Conservation (phyloP, 148 eudicot genomes). For the Cornus florida region DNA sequence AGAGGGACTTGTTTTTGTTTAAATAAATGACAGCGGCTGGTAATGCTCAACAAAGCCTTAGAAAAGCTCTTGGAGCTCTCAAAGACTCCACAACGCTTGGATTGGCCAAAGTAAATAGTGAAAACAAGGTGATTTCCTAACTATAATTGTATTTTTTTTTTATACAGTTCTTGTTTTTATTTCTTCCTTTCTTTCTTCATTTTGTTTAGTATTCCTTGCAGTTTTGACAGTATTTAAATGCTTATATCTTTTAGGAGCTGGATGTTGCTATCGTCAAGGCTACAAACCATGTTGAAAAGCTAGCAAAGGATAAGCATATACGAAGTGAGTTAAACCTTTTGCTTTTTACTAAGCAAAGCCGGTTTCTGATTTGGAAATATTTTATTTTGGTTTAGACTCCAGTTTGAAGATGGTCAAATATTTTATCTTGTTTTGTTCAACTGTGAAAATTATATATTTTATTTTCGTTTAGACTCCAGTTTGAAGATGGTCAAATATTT, state of each 20-base stretch:
- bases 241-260: constrained; percentile 20
- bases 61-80: constrained; percentile 33
- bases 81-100: constrained; percentile 37
- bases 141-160: not conserved
- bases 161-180: no score
- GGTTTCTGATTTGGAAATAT: no score
- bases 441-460: no score
- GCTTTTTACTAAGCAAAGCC: not conserved
- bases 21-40: constrained; percentile 19
- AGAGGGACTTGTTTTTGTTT: not conserved
- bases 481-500: no score
- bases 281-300: constrained; percentile 33
- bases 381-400: no score
- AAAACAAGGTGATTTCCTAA: constrained; percentile 19
- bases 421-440: no score
- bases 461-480: no score
- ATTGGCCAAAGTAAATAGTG: constrained; percentile 35
- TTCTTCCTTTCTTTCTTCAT: no score
- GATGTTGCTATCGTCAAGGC: constrained; percentile 37
- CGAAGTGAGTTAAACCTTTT: constrained; percentile 23
- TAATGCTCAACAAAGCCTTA: constrained; percentile 16
- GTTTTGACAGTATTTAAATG: not conserved
- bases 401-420: no score
- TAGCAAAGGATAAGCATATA: constrained; percentile 36
- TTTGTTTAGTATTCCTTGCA: not conserved